Conservation (phyloP, 345 rosid species). For the Excoecaria agallocha region DNA sequence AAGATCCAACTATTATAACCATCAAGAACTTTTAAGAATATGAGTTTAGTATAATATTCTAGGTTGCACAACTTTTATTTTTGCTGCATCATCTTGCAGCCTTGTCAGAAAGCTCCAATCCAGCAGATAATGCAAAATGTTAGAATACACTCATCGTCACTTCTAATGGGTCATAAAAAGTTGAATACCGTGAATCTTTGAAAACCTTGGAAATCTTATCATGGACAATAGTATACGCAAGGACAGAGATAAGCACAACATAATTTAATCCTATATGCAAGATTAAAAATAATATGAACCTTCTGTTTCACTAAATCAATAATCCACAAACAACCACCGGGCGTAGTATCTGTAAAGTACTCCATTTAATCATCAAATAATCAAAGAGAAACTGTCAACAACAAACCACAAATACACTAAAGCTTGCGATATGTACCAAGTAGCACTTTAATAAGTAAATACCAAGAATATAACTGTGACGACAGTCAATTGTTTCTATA, state of each 20-base stretch:
- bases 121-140: background rate
- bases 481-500: background rate
- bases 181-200: background rate
- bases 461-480: background rate
- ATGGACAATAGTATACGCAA: background rate
- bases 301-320: background rate
- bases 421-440: background rate
- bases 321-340: background rate
- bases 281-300: background rate
- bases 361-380: background rate
- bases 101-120: background rate
- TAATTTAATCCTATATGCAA: background rate
- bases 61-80: background rate
- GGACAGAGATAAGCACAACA: background rate
- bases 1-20: background rate
- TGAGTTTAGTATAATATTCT: background rate
- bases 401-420: background rate
- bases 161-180: background rate
- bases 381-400: background rate
- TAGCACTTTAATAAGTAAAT: background rate
- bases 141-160: background rate
- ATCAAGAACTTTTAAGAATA: background rate
- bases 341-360: background rate
- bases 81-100: background rate
- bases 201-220: background rate